A percentile compares a stretch with the other conserved stretches of the same genome.
Evolutionary conservation across 1,284 basidiomycete genomes (phyloP).

Genomic region (Ceratobasidium theobromae): DNA sequence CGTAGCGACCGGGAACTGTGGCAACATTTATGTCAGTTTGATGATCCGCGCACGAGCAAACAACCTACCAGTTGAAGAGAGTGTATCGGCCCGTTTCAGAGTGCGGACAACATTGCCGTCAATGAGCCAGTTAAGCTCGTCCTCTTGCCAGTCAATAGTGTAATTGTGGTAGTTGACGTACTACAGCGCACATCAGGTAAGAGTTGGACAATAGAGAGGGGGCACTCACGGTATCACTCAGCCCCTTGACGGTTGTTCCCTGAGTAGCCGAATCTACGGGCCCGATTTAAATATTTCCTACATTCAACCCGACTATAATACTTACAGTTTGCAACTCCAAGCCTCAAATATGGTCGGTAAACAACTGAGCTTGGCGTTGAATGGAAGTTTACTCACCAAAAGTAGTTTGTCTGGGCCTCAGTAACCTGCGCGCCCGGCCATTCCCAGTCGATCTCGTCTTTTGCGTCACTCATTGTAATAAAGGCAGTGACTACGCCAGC

Average conservation of each 20-base stretch:
- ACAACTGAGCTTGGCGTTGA: background rate
- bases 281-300: background rate
- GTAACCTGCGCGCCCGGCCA: constrained; percentile 50
- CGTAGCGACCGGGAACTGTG: constrained; percentile 47
- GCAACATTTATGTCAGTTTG: background rate
- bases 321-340: constrained; percentile 67
- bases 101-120: constrained; percentile 72
- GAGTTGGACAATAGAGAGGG: constrained; percentile 41
- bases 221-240: constrained; percentile 54
- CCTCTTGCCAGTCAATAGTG: constrained; percentile 76
- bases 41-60: constrained; percentile 37
- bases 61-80: constrained; percentile 37
- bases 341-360: constrained; percentile 39
- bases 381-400: constrained; percentile 49
- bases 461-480: constrained; percentile 77
- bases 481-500: constrained; percentile 77
- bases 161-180: constrained; percentile 69
- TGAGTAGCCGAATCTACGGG: constrained; percentile 41
- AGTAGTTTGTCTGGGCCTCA: constrained; percentile 73
- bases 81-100: constrained; percentile 59
- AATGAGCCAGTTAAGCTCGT: constrained; percentile 64
- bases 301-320: constrained; percentile 33
- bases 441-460: constrained; percentile 88
- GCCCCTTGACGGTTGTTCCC: constrained; percentile 46
- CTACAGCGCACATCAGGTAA: background rate